Percentiles rank a stretch among this genome's conserved stretches.
phyloP scores from a whole-genome alignment of 345 rosid species.

The Brassica carinata region DNA sequence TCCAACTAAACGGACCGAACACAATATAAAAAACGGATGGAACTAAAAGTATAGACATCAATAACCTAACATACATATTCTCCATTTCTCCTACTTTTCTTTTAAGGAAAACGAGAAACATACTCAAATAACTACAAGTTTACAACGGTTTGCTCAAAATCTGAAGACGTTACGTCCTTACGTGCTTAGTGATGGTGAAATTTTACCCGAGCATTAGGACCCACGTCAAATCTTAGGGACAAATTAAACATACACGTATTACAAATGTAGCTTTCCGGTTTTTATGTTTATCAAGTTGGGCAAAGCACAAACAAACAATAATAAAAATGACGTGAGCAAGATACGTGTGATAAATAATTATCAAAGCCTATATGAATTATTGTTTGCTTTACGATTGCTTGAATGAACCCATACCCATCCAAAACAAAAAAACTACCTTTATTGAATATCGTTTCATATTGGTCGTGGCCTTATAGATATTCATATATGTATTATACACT shows the following conservation, averaged over 20 bases:
- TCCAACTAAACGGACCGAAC: not conserved
- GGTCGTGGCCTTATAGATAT: not conserved
- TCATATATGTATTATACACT: conserved; percentile 2
- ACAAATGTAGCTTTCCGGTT: not conserved
- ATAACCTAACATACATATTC: not conserved
- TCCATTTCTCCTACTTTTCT: not conserved
- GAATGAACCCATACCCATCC: conserved; percentile 5
- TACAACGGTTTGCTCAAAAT: conserved; percentile 4
- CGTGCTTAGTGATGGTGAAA: conserved; percentile 3
- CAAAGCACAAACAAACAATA: conserved; percentile 1
- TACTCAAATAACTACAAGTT: not conserved
- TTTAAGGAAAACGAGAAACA: not conserved
- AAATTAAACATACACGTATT: conserved; percentile 2
- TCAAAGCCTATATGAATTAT: not conserved
- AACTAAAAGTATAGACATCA: not conserved
- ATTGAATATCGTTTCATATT: not conserved
- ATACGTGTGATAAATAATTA: not conserved
- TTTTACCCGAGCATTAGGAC: not conserved
- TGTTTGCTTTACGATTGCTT: not conserved
- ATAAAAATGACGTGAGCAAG: conserved; percentile 13
- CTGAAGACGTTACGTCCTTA: conserved; percentile 1
- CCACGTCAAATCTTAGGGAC: not conserved
- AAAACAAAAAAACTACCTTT: not conserved
- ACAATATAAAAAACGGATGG: not conserved
- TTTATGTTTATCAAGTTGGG: conserved; percentile 6